phyloP scores from a whole-genome alignment of 805 yeast species.

The Kazachstania africana region DNA sequence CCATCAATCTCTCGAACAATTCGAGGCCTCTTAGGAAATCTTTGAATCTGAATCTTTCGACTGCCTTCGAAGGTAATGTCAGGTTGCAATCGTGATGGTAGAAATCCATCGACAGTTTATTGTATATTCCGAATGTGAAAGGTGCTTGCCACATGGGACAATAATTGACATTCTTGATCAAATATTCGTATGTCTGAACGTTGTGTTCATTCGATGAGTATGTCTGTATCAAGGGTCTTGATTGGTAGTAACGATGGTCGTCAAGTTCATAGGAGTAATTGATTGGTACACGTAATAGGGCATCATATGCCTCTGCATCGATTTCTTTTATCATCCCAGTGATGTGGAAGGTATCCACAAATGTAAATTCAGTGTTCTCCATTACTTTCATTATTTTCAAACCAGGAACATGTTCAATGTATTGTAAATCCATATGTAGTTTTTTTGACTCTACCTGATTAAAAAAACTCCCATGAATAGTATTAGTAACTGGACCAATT shows the following conservation, averaged over 20 bases:
- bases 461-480: slow-evolving; percentile 62
- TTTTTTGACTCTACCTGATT: slow-evolving; percentile 52
- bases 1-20: slow-evolving; percentile 48
- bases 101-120: slow-evolving; percentile 17
- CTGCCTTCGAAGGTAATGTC: slow-evolving; percentile 28
- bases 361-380: slow-evolving; percentile 46
- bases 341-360: slow-evolving; percentile 60
- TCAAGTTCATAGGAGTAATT: slow-evolving; percentile 58
- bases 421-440: slow-evolving; percentile 65
- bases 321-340: slow-evolving; percentile 40
- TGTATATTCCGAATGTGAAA: slow-evolving; percentile 44
- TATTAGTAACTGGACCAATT: slow-evolving; percentile 57
- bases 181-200: slow-evolving; percentile 16
- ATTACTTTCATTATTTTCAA: slow-evolving; percentile 50
- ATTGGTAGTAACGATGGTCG: slow-evolving; percentile 48
- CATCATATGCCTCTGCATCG: slow-evolving; percentile 55
- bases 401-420: slow-evolving; percentile 72
- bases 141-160: slow-evolving; percentile 84
- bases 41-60: slow-evolving; percentile 33
- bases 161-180: slow-evolving; percentile 51
- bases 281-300: slow-evolving; percentile 49
- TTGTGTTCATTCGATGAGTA: slow-evolving; percentile 29
- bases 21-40: slow-evolving; percentile 49
- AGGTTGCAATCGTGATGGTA: too few species aligned
- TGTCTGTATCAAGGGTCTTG: slow-evolving; percentile 53